These are phyloP conservation scores for Hammondia hammondi DNA, from an alignment of 169 alveolate genomes.

Conservation along the genomic window DNA sequence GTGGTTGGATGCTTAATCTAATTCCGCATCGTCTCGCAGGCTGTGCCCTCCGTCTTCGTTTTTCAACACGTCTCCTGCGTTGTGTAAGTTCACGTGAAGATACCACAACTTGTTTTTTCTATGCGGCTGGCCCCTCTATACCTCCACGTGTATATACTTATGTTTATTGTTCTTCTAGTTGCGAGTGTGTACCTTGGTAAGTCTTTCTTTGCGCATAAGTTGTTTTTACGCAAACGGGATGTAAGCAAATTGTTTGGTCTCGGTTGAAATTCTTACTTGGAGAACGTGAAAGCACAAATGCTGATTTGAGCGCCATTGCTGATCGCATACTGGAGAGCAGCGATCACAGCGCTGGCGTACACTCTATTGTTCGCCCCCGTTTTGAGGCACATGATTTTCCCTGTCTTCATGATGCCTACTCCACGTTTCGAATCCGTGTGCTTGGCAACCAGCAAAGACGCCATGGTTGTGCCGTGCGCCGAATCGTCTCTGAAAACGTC, in stretches of 20 bases:
- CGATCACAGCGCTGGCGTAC: slow-evolving; percentile 50
- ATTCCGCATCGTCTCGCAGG: no score
- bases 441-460: slow-evolving; percentile 80
- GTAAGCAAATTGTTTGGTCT: not conserved
- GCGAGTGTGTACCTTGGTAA: no score
- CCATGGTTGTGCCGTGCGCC: slow-evolving; percentile 82
- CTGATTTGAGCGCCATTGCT: slow-evolving; percentile 76
- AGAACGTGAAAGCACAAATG: slow-evolving; percentile 66
- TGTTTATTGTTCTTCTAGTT: no score
- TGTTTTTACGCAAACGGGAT: not conserved
- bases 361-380: slow-evolving; percentile 45
- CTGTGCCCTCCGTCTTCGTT: no score
- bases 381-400: slow-evolving; percentile 65
- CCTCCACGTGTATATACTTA: no score
- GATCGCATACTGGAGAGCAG: slow-evolving; percentile 80
- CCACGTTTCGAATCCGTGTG: slow-evolving; percentile 78
- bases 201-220: not conserved
- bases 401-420: slow-evolving; percentile 67
- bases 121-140: no score
- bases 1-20: no score
- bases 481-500: slow-evolving; percentile 77
- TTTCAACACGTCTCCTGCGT: no score
- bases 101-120: no score
- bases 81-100: no score
- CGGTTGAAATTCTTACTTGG: not conserved